These are phyloP conservation scores for Myxozyma mucilagina DNA, from an alignment of 805 yeast species.

Conservation along the genomic window DNA sequence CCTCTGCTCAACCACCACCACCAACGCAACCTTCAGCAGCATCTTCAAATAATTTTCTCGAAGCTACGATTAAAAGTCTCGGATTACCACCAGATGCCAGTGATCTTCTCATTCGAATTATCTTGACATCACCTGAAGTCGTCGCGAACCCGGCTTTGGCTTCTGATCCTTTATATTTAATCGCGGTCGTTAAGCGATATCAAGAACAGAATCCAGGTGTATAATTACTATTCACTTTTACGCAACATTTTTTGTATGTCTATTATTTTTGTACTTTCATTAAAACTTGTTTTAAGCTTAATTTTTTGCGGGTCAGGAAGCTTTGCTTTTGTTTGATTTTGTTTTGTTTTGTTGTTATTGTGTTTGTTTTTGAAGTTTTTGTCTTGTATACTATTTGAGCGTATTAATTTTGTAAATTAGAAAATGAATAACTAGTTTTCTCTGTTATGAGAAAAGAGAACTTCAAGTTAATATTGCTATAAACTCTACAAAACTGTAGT, in stretches of 20 bases:
- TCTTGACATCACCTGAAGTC: constrained; percentile 36
- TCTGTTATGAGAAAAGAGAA: too few species aligned
- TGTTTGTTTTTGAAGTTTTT: not conserved
- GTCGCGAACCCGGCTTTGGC: constrained; percentile 35
- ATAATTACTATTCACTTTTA: not conserved
- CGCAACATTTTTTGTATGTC: not conserved
- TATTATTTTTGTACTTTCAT: not conserved
- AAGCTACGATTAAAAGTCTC: constrained; percentile 5
- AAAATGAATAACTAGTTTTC: too few species aligned
- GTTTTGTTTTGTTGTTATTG: too few species aligned
- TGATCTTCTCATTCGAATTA: constrained; percentile 32
- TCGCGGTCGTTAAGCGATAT: constrained; percentile 34
- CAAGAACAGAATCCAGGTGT: constrained; percentile 17
- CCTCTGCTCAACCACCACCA: not conserved
- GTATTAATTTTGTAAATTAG: too few species aligned
- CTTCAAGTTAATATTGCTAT: too few species aligned
- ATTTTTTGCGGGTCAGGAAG: not conserved
- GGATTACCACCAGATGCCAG: constrained; percentile 36
- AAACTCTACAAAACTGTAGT: too few species aligned
- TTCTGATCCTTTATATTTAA: constrained; percentile 36
- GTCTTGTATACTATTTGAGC: too few species aligned
- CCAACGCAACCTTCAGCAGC: not conserved
- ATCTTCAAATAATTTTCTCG: not conserved
- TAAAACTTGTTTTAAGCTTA: not conserved
- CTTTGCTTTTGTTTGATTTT: not conserved